Percentiles rank a stretch among this genome's conserved stretches.
Evolutionary conservation across 257 asterid species (phyloP).

Genomic region (Fraxinus excelsior): DNA sequence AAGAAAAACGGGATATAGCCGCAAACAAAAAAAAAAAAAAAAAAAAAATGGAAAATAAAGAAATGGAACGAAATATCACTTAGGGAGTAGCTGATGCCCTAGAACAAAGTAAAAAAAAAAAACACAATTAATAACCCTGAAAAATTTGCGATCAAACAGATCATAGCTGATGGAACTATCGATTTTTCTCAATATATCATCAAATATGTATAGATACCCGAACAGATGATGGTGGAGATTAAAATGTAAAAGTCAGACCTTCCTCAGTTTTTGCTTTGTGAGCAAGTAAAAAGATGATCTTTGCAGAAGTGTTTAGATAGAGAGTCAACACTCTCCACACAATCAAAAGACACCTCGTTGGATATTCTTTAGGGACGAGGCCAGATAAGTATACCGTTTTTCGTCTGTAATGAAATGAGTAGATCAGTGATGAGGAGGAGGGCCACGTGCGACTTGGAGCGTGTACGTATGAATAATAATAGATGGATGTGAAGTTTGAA

Average conservation of each 20-base stretch:
- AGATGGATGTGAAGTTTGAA: background rate
- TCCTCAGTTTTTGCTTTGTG: constrained; percentile 9
- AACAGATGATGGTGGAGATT: background rate
- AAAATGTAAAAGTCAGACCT: no score
- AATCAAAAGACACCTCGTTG: background rate
- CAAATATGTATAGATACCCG: background rate
- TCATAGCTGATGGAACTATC: background rate
- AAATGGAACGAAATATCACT: background rate
- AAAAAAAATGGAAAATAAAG: no score
- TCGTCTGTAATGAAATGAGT: background rate
- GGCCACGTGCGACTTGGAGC: no score
- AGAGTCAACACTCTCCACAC: background rate
- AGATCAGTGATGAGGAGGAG: background rate
- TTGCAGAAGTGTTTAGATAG: background rate
- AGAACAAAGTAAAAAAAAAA: background rate
- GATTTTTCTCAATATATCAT: background rate
- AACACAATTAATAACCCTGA: background rate
- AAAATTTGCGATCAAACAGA: background rate
- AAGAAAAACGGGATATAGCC: background rate
- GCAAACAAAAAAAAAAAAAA: no score
- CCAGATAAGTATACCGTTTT: constrained; percentile 16
- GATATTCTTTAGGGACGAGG: background rate
- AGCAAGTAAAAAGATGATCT: constrained; percentile 10
- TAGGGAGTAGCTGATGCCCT: background rate
- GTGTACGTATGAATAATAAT: no score